Evolutionary conservation across 1,284 basidiomycete species (phyloP).

Genomic region (Psilocybe mexicana): DNA sequence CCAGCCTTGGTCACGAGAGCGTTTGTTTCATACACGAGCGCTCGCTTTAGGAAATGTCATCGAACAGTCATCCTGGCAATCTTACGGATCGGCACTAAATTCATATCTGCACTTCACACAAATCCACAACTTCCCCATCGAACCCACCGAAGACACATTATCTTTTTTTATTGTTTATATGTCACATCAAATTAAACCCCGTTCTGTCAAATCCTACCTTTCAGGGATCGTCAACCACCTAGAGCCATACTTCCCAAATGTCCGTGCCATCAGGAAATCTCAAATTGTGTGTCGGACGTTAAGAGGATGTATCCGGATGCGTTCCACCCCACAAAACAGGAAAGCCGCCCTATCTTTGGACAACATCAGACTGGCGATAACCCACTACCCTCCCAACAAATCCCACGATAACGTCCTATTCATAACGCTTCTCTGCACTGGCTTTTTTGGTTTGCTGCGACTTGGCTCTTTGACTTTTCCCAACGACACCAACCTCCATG

Average conservation of each 20-base stretch:
- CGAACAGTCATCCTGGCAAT: slow-evolving; percentile 25
- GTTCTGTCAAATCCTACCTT: slow-evolving; percentile 40
- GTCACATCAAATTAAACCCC: slow-evolving; percentile 36
- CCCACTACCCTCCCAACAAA: background rate
- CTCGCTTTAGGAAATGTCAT: slow-evolving; percentile 20
- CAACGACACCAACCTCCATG: background rate
- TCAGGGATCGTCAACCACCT: slow-evolving; percentile 42
- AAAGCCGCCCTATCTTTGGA: slow-evolving; percentile 29
- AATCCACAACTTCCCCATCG: slow-evolving; percentile 29
- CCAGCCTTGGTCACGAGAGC: slow-evolving; percentile 33
- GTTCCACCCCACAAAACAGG: slow-evolving; percentile 12
- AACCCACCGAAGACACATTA: slow-evolving; percentile 32
- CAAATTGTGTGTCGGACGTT: slow-evolving; percentile 34
- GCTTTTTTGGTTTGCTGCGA: slow-evolving; percentile 28
- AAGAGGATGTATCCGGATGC: slow-evolving; percentile 26
- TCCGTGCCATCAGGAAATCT: slow-evolving; percentile 24
- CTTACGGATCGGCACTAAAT: slow-evolving; percentile 37
- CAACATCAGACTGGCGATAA: background rate
- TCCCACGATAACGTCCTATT: slow-evolving; percentile 29
- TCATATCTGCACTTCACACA: slow-evolving; percentile 40
- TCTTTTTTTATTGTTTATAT: slow-evolving; percentile 40
- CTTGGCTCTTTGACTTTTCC: slow-evolving; percentile 30
- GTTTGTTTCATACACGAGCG: slow-evolving; percentile 30
- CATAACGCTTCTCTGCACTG: slow-evolving; percentile 20
- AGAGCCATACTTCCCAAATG: slow-evolving; percentile 29